Evolutionary conservation across 2,329 filamentous ascomycete species (phyloP).

Genomic region (Xylaria arbuscula): DNA sequence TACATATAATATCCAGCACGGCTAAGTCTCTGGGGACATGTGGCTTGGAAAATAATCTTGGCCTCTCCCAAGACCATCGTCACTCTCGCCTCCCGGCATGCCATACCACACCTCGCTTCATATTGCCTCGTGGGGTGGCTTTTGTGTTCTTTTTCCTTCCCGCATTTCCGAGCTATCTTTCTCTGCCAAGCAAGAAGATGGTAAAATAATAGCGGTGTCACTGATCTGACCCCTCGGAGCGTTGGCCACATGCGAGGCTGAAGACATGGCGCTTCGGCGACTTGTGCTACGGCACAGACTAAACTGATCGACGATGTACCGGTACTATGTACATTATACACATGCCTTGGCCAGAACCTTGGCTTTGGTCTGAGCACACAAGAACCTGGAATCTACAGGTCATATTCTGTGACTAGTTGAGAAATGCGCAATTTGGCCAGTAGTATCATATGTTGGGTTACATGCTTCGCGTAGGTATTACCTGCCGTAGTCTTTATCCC

Average conservation of each 20-base stretch:
- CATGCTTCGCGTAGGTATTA: background rate
- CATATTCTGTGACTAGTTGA: background rate
- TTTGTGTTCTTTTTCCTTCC: conserved; percentile 1
- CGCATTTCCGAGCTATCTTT: conserved; percentile 10
- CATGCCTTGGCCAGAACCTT: background rate
- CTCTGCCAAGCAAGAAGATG: background rate
- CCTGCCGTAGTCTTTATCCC: conserved; percentile 1
- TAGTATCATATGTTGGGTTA: background rate
- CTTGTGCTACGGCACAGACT: conserved; percentile 22
- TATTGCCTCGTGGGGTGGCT: conserved; percentile 35
- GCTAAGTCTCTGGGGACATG: conserved; percentile 27
- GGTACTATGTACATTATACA: conserved; percentile 2
- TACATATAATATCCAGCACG: conserved; percentile 14
- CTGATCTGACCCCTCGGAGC: conserved; percentile 19
- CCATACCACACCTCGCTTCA: conserved; percentile 17
- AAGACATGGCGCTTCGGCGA: conserved; percentile 35
- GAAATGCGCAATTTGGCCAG: conserved; percentile 11
- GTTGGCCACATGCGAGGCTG: conserved; percentile 37
- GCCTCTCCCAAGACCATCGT: conserved; percentile 18
- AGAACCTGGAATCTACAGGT: background rate
- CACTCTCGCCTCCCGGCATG: background rate
- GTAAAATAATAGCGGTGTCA: background rate
- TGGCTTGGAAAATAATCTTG: conserved; percentile 33
- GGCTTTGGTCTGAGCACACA: background rate
- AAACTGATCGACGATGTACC: background rate